Evolutionary conservation across 495 filamentous ascomycete genomes (phyloP), one percentile per base, ranked within the genome.

Genomic region (Neurospora sp.): DNA sequence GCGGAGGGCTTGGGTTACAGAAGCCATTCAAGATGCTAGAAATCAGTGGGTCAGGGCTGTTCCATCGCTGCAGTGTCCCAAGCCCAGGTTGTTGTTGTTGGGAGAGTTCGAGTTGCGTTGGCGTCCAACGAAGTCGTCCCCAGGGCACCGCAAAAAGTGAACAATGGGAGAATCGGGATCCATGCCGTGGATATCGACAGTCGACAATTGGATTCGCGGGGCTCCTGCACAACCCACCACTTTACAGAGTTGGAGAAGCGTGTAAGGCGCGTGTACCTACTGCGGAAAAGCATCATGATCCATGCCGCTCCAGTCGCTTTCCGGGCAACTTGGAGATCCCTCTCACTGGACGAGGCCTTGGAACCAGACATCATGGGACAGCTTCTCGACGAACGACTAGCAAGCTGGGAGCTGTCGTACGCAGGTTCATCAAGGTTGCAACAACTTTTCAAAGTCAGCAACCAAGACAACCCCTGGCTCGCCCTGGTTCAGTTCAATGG

Each of bases 41-140:
- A 48, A 69, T 1, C 40, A 54, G 73, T 76, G 75, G 76, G 74
- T 66, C 54, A 18, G 54, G 54, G 27, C 54, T 66, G 46, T 72
- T 70, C 75, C 75, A 80, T 76, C 73, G 72, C 72, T 78, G 78
- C 70, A 78, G 72, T 79, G 78, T 59, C 20, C 5, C 48, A 59
- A 59, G 20, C 48, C 46, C 54, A 66, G 27, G 27, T 35, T 37
- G n/a, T 16, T 62, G 54, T 66, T 66, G 44, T 48, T 48, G 23
- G 16, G 27, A 35, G 54, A 35, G 14, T 66, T 35, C 54, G 54
- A 66, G 27, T 35, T 66, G 23, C 7, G 54, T 66, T 62, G 54
- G 54, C 48, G 35, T 66, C 20, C n/a, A n/a, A n/a, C n/a, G n/a
- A 10, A 46, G 44, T 10, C 44, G 8, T 46, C 8, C 44, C 44